Evolutionary conservation across 1,284 basidiomycete species (phyloP), one percentile per base, ranked within the genome.

Genomic region (Meira miltonrushii): DNA sequence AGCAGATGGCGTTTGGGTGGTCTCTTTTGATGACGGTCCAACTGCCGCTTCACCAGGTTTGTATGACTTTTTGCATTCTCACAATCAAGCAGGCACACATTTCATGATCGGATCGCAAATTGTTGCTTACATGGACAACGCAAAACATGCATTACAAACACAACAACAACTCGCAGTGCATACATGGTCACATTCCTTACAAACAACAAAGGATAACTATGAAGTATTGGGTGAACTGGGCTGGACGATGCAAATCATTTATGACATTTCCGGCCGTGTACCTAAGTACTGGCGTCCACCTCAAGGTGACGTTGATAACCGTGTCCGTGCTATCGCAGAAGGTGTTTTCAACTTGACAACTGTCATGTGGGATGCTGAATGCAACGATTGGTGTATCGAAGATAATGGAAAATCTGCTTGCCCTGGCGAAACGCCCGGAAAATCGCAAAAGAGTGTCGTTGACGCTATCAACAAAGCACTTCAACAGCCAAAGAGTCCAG

Each of bases 151-250:
- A 7, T 19, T 50, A 19, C 8, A 12, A 23, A 61, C 21, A 21
- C 81, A 81, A 3, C 61, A 59, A 25, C 60, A 65, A 38, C 19
- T 62, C 12, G 61, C 37, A 19, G 43, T 55, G 1, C 88, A 90
- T 77, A 90, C 64, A 38, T 65, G 51, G 52, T 52, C 54, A 7
- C 33, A 66, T 43, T n/a, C 33, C 10, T 21, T 86, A 86, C 79
- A 88, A 85, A 88, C 89, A 11, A 86, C 87, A 0, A 80, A 87
- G 57, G 81, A 80, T 56, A 88, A 90, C 76, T 39, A 39, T 19
- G 33, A 51, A 50, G 25, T 64, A 17, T 39, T 64, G 12, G 62
- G 43, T 38, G 62, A 64, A 13, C 38, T 64, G 15, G 62, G 62
- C 9, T 64, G 62, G 62, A 63, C 43, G 19, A 51, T 62, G 61